A percentile compares a stretch with the other conserved stretches of the same genome.
Conservation (phyloP, 139 green algal species). For the Chloropicon primus region DNA sequence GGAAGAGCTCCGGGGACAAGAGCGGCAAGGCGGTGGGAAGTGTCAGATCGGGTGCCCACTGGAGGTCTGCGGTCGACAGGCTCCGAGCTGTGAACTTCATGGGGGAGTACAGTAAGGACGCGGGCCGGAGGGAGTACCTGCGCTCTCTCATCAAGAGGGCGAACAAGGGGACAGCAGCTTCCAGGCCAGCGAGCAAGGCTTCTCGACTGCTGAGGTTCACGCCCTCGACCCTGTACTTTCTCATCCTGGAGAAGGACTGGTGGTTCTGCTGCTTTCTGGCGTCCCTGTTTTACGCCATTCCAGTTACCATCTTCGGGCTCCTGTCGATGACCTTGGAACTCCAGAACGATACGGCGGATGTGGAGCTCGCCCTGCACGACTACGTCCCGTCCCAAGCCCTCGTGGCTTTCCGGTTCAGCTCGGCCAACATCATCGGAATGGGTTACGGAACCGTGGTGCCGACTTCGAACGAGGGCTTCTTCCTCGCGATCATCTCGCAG, state of each 20-base stretch:
- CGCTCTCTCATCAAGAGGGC: background rate
- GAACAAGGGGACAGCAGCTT: background rate
- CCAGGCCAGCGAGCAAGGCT: background rate
- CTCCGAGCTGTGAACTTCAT: background rate
- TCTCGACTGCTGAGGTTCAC: background rate
- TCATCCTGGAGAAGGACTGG: constrained; percentile 5
- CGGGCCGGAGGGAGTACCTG: background rate
- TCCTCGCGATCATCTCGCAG: background rate
- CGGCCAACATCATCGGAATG: background rate
- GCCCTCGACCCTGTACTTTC: background rate
- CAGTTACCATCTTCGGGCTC: background rate
- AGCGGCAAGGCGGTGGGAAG: too few relatives aligned
- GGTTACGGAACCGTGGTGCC: constrained; percentile 1
- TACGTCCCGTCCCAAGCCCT: background rate
- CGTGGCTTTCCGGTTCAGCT: background rate
- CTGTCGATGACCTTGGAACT: background rate
- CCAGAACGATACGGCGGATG: background rate
- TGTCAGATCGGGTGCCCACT: background rate
- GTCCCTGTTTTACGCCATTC: background rate
- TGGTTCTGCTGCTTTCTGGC: background rate
- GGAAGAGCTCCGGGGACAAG: too few relatives aligned
- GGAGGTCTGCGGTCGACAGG: background rate
- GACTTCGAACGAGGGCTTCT: background rate
- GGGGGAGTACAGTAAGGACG: background rate
- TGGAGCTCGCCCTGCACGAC: background rate